phyloP scores from a whole-genome alignment of 2,329 filamentous ascomycete species.

The Penicillium sp. region DNA sequence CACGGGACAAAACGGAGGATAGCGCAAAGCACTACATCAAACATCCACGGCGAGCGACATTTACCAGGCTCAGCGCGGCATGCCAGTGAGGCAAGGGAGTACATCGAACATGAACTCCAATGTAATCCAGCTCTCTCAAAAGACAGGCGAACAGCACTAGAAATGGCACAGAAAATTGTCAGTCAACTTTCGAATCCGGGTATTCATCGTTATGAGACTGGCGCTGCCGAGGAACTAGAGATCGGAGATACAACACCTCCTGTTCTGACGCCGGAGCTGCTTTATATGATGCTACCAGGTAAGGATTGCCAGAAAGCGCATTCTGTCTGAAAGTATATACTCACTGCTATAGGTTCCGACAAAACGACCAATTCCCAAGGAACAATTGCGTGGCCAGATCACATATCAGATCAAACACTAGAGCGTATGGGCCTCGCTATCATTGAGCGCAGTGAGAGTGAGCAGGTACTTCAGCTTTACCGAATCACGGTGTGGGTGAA shows the following conservation, averaged over 20 bases:
- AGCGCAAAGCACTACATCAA: slow-evolving; percentile 9
- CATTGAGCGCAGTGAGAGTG: slow-evolving; percentile 19
- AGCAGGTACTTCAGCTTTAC: slow-evolving; percentile 19
- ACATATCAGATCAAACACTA: slow-evolving; percentile 20
- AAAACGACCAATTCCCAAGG: slow-evolving; percentile 20
- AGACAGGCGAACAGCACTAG: slow-evolving; percentile 18
- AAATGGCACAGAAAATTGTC: slow-evolving; percentile 21
- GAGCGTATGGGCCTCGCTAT: slow-evolving; percentile 26
- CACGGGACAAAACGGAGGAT: slow-evolving; percentile 12
- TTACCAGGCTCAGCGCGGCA: slow-evolving; percentile 19
- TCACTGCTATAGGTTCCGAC: slow-evolving; percentile 13
- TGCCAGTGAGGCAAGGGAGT: slow-evolving; percentile 22
- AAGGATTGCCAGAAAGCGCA: background rate
- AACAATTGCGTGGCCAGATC: slow-evolving; percentile 22
- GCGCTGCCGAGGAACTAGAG: slow-evolving; percentile 7
- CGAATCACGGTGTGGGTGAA: slow-evolving; percentile 23
- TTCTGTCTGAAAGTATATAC: background rate
- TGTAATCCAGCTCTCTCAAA: slow-evolving; percentile 23
- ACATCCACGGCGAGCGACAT: slow-evolving; percentile 8
- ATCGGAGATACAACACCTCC: slow-evolving; percentile 10
- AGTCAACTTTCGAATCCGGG: slow-evolving; percentile 21
- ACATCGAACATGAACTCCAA: slow-evolving; percentile 25
- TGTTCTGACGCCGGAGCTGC: slow-evolving; percentile 19
- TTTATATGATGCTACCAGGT: slow-evolving; percentile 26
- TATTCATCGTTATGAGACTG: slow-evolving; percentile 13